Conservation (phyloP, 768 basidiomycete species). For the Collybia sp. region DNA sequence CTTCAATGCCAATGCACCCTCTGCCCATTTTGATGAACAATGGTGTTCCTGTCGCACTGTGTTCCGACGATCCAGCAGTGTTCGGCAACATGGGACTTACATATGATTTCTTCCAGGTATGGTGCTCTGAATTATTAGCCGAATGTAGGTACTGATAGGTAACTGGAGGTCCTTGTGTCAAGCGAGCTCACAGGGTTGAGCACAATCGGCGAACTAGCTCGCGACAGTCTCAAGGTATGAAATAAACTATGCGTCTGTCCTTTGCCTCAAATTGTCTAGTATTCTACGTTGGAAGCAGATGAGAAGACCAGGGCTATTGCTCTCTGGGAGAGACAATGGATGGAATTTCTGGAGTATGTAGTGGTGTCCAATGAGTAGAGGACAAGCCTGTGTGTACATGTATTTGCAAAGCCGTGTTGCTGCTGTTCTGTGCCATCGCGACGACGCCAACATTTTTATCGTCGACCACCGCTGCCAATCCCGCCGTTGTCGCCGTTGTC, state of each 20-base stretch:
- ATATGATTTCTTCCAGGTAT: conserved; percentile 75
- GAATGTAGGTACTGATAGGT: not conserved
- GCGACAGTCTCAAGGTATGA: conserved; percentile 57
- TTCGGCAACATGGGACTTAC: conserved; percentile 78
- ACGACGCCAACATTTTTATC: no score
- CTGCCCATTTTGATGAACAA: conserved; percentile 68
- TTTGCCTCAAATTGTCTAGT: conserved; percentile 23
- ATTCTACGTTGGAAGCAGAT: conserved; percentile 42
- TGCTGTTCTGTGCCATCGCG: no score
- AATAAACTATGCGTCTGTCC: conserved; percentile 1
- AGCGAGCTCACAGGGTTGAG: conserved; percentile 64
- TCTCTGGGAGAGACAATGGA: conserved; percentile 47
- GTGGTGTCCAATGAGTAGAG: not conserved
- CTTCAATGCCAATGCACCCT: conserved; percentile 79
- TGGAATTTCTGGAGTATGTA: conserved; percentile 31
- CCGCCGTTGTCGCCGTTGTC: no score
- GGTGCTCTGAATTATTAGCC: not conserved
- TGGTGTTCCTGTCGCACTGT: conserved; percentile 66
- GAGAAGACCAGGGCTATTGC: conserved; percentile 40
- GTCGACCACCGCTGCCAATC: no score
- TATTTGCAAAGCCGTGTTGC: no score
- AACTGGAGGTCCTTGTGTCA: conserved; percentile 51
- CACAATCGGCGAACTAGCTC: conserved; percentile 57
- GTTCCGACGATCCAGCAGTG: conserved; percentile 72
- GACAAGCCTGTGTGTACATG: no score